Base-by-base conservation (phyloP, 257 asterid species). In the Solanum medicagineum region DNA sequence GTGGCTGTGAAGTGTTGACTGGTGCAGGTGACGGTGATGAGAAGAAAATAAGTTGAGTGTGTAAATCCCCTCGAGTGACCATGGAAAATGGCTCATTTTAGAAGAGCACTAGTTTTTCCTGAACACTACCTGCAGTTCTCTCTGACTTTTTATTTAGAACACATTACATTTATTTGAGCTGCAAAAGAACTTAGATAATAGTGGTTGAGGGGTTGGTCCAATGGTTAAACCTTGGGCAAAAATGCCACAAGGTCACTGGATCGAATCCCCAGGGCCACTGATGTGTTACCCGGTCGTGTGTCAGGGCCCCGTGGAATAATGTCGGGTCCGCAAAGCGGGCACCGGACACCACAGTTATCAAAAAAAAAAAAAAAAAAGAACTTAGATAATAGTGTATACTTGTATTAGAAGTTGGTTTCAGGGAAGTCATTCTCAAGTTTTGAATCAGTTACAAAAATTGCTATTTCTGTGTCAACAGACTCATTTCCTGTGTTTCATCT, bases 401-500 rank as follows among this genome's bases (percentile, higher is more conserved):
- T 79, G 66, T 53, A 16, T 29, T 20, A 53, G 60, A 68, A 14
- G 80, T 62, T 40, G 85, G 66, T 49, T 83, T 77, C 20, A 9
- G 4, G 16, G 13, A 56, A 49, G 79, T 83, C 49, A 40, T 32
- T 68, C 24, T 55, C 45, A 69, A 22, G 62, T 51, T 65, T n/a
- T 24, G 51, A 32, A 19, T n/a, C 42, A 65, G 79, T 47, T 9
- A 56, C 65, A 19, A 65, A 32, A 55, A 15, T 32, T 80, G 70
- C 80, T 42, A 62, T 44, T 51, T 86, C 49, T 84, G 60, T 56
- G 75, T 60, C 62, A 40, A 53, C 19, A 53, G 12, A 3, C 83
- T 79, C 70, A 47, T 84, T 40, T 77, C 62, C 63, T 15, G 63
- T 77, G 59, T 29, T 89, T 85, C 80, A 62, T 86, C 84, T 86